Evolutionary conservation across 1,284 basidiomycete genomes (phyloP), one percentile per base, ranked within the genome.

Genomic region (Pseudozyma sp.): DNA sequence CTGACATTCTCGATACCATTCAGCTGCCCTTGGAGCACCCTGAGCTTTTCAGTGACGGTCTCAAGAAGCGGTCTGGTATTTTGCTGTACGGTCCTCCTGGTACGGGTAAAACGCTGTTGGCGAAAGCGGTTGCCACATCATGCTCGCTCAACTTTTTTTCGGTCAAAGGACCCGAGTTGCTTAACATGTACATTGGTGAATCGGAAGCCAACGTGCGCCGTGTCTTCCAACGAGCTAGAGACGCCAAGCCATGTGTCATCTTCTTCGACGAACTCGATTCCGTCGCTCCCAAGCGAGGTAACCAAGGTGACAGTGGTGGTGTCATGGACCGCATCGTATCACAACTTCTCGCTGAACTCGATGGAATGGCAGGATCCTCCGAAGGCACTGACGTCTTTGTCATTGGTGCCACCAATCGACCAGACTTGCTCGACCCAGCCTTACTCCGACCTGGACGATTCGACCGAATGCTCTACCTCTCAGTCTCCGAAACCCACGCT

Each of bases 401-500:
- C 6, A 87, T 87, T 42, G 86, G 86, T 16, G 86, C 86, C 3
- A 87, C 86, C 6, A 87, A 87, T 58, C 78, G 86, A 45, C 86
- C 86, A 0, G 86, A 87, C 63, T 56, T 87, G 70, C 79, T 87
- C 35, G 86, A 87, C 68, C 86, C 86, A 9, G 86, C 86, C 0
- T 60, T 87, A 44, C 71, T 87, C 0, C 77, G 86, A 35, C 86
- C 86, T 10, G 86, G 86, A n/a, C 62, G 96, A 70, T 99, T 99
- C 87, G 97, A 99, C 85, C 92, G 94, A 11, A 91, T 99, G 92
- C 88, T 99, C 34, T 99, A 99, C 86, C 89, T 99, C 52, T 93
- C 93, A 31, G 91, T 98, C n/a, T 92, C 92, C 86, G 90, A 92
- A 57, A 93, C 92, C 0, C 92, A 98, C 86, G 89, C 90, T 44